A percentile compares a stretch with the other conserved stretches of the same genome.
Conservation (phyloP, 805 yeast species). For the Saccharomycopsis javanensis region DNA sequence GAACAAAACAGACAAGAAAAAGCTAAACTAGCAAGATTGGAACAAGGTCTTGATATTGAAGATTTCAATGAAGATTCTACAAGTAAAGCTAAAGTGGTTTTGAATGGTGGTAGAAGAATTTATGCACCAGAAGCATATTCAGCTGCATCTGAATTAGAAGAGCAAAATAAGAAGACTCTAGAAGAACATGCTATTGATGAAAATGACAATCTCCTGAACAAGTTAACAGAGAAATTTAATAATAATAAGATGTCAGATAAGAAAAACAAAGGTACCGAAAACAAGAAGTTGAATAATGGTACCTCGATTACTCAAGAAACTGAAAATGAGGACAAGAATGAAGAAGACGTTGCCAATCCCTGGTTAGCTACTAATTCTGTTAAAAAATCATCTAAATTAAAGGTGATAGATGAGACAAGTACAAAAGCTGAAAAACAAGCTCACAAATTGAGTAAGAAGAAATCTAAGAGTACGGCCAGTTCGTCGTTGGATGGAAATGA, state of each 20-base stretch:
- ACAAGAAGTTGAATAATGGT: background rate
- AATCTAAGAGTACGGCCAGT: constrained; percentile 18
- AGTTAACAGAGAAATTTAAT: constrained; percentile 26
- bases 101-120: constrained; percentile 72
- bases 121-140: constrained; percentile 53
- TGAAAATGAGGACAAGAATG: constrained; percentile 16
- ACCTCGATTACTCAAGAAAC: constrained; percentile 10
- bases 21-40: constrained; percentile 40
- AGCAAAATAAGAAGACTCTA: constrained; percentile 28
- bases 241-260: constrained; percentile 4
- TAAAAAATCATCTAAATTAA: constrained; percentile 36
- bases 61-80: constrained; percentile 29
- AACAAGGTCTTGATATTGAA: constrained; percentile 36
- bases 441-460: constrained; percentile 33
- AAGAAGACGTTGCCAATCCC: constrained; percentile 34
- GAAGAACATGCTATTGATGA: constrained; percentile 45
- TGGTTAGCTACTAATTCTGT: constrained; percentile 34
- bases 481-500: background rate
- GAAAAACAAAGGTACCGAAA: background rate
- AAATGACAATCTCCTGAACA: constrained; percentile 35
- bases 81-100: constrained; percentile 35
- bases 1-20: constrained; percentile 48
- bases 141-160: constrained; percentile 27
- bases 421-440: constrained; percentile 40
- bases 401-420: constrained; percentile 40